A percentile compares a stretch with the other conserved stretches of the same genome.
phyloP scores from a whole-genome alignment of 805 yeast species.

The Metschnikowia picachoensis region DNA sequence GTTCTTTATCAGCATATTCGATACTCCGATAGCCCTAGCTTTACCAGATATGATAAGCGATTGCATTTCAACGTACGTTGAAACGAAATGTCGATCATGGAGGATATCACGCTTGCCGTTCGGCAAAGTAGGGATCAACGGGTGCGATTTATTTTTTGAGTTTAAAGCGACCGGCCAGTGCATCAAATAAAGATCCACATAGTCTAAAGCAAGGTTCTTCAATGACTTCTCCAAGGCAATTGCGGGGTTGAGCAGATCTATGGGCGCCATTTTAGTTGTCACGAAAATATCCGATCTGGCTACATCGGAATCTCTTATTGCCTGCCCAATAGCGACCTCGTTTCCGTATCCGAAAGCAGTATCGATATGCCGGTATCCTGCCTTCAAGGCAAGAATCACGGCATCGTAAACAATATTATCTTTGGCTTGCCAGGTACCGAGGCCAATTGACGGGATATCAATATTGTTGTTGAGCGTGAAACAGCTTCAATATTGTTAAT shows the following conservation, averaged over 20 bases:
- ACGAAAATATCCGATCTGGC: slow-evolving; percentile 63
- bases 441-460: slow-evolving; percentile 61
- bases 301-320: slow-evolving; percentile 52
- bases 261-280: slow-evolving; percentile 67
- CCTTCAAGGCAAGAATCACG: slow-evolving; percentile 54
- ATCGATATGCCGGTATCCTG: slow-evolving; percentile 48
- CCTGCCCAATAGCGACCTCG: slow-evolving; percentile 60
- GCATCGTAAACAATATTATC: slow-evolving; percentile 55
- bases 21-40: slow-evolving; percentile 69
- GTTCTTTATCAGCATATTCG: slow-evolving; percentile 60
- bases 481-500: slow-evolving; percentile 1
- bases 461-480: slow-evolving; percentile 55
- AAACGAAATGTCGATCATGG: slow-evolving; percentile 38
- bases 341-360: slow-evolving; percentile 54
- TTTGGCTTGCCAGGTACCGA: slow-evolving; percentile 70
- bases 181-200: slow-evolving; percentile 72
- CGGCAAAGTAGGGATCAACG: slow-evolving; percentile 34
- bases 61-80: slow-evolving; percentile 66
- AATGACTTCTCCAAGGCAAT: slow-evolving; percentile 57
- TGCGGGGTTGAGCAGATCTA: slow-evolving; percentile 49
- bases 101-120: slow-evolving; percentile 35
- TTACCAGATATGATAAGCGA: slow-evolving; percentile 48
- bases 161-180: slow-evolving; percentile 77
- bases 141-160: slow-evolving; percentile 28
- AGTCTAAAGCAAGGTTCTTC: slow-evolving; percentile 61